These are phyloP conservation scores for Heterobasidion occidentale DNA, from an alignment of 1,284 basidiomycete species.

Conservation along the genomic window DNA sequence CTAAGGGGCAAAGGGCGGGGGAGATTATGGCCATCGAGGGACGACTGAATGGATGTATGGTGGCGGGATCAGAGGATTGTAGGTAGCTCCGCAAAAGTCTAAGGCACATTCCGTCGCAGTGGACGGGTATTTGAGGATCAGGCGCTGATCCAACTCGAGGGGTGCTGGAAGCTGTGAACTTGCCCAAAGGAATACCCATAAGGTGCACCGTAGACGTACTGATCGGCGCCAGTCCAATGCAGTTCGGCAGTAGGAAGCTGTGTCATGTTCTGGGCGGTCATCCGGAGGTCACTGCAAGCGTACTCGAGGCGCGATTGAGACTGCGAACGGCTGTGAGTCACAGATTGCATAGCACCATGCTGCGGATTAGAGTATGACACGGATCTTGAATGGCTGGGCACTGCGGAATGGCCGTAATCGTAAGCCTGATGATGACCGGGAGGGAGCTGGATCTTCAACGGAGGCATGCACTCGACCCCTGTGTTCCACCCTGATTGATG, in stretches of 20 bases:
- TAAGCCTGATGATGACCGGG: conserved; percentile 25
- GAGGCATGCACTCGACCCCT: conserved; percentile 12
- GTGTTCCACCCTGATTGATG: conserved; percentile 15
- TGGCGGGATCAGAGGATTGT: not conserved
- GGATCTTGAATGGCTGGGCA: conserved; percentile 42
- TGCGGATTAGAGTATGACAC: conserved; percentile 48
- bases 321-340: conserved; percentile 50
- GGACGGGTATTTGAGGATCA: conserved; percentile 20
- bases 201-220: conserved; percentile 31
- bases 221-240: conserved; percentile 32
- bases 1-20: not conserved
- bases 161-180: conserved; percentile 30
- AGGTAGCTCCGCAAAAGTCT: not conserved
- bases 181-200: conserved; percentile 28
- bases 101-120: not conserved
- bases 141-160: conserved; percentile 43
- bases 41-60: not conserved
- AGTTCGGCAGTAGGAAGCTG: conserved; percentile 26
- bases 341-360: conserved; percentile 32
- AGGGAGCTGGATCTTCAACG: conserved; percentile 27
- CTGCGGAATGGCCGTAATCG: conserved; percentile 35
- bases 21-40: not conserved
- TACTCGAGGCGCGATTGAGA: conserved; percentile 52
- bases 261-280: conserved; percentile 33
- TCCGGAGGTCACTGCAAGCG: conserved; percentile 35